phyloP scores from a whole-genome alignment of 441 rosid species.

The Pelargonium citronellum region DNA sequence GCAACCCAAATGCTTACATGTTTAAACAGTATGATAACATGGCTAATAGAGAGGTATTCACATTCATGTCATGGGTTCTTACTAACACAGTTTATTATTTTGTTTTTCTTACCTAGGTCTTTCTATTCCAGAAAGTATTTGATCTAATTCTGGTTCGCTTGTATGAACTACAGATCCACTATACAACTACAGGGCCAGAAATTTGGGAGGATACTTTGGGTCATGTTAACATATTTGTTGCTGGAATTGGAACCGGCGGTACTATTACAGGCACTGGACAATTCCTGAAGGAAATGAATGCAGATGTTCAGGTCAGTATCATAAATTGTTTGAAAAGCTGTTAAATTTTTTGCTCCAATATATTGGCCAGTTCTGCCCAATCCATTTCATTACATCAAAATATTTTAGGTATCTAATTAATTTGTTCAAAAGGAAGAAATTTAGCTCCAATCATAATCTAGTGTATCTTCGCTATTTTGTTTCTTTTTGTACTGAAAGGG shows the following conservation, averaged over 20 bases:
- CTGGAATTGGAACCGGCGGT: conserved; percentile 90
- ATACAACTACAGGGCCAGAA: conserved; percentile 89
- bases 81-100: conserved; percentile 6
- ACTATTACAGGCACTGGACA: conserved; percentile 76
- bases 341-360: neutral
- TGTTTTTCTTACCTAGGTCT: conserved; percentile 6
- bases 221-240: conserved; percentile 62
- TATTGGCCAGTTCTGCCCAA: neutral
- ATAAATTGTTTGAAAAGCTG: neutral
- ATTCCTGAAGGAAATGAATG: conserved; percentile 74
- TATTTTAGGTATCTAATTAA: neutral
- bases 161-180: conserved; percentile 57
- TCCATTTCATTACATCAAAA: neutral
- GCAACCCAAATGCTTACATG: conserved; percentile 59
- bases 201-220: conserved; percentile 93
- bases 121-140: neutral
- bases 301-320: conserved; percentile 45
- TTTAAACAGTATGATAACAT: conserved; percentile 73
- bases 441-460: neutral
- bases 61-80: conserved; percentile 1
- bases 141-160: conserved; percentile 13
- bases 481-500: neutral
- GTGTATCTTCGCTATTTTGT: neutral
- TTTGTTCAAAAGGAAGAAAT: neutral
- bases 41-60: conserved; percentile 56